phyloP scores from a whole-genome alignment of 164 flowering plant species.

The Cinnamomum chago region DNA sequence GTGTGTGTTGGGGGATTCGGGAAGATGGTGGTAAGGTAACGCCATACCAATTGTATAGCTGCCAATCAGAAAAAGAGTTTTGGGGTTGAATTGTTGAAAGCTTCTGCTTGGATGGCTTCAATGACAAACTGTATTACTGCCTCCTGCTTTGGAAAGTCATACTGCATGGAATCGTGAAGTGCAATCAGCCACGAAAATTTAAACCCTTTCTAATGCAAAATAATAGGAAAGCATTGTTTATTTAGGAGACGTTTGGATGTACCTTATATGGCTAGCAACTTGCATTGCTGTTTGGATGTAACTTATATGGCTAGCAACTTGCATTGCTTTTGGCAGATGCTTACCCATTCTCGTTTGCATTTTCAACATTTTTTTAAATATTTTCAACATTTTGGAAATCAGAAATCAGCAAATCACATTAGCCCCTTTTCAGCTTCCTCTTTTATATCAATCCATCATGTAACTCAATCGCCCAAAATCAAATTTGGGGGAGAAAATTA shows the following conservation, averaged over 20 bases:
- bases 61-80: slow-evolving; percentile 88
- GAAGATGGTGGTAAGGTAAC: background rate
- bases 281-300: background rate
- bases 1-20: background rate
- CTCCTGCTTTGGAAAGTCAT: slow-evolving; percentile 96
- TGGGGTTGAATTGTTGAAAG: slow-evolving; percentile 85
- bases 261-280: no score
- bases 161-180: slow-evolving; percentile 42
- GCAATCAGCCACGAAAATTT: background rate
- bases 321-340: background rate
- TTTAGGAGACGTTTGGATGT: background rate
- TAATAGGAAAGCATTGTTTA: background rate
- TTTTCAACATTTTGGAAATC: background rate
- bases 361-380: background rate
- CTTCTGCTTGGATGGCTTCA: slow-evolving; percentile 95
- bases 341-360: background rate
- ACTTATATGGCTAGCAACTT: no score
- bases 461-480: background rate
- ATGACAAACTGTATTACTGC: slow-evolving; percentile 91
- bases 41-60: slow-evolving; percentile 88
- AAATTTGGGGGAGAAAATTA: background rate
- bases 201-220: background rate
- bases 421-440: background rate
- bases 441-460: no score
- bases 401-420: background rate